Evolutionary conservation across 768 basidiomycete genomes (phyloP).

Genomic region (Rhodosporidiobolus sp.): DNA sequence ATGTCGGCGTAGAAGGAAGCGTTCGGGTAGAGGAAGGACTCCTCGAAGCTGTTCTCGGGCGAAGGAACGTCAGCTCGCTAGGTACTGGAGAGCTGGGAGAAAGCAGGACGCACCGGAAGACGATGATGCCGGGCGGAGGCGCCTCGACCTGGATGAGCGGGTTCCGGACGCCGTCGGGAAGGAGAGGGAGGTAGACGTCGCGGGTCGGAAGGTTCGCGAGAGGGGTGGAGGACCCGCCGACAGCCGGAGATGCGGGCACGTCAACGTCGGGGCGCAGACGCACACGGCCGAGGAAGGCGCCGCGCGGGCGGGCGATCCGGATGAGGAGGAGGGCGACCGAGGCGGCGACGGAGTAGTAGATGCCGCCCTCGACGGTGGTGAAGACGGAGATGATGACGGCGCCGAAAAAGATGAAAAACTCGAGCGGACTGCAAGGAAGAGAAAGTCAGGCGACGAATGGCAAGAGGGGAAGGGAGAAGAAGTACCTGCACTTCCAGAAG

Average conservation of each 20-base stretch:
- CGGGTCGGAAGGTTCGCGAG: slow-evolving; percentile 52
- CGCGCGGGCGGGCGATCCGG: slow-evolving; percentile 81
- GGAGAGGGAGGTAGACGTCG: slow-evolving; percentile 80
- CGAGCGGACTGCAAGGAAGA: slow-evolving; percentile 59
- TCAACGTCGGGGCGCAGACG: slow-evolving; percentile 53
- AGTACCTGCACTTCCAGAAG: slow-evolving; percentile 79
- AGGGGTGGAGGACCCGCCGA: not conserved
- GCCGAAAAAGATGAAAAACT: slow-evolving; percentile 50
- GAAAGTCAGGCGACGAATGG: not conserved
- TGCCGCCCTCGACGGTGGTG: slow-evolving; percentile 51
- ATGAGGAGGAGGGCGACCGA: slow-evolving; percentile 76
- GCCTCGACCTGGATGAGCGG: slow-evolving; percentile 67
- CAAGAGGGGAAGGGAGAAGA: not conserved
- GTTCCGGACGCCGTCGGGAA: slow-evolving; percentile 58
- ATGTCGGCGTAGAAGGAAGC: slow-evolving; percentile 57
- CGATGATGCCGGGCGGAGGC: slow-evolving; percentile 78
- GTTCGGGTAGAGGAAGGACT: slow-evolving; percentile 55
- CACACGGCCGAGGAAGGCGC: slow-evolving; percentile 84
- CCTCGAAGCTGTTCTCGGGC: too few relatives aligned
- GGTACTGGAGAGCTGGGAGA: not conserved
- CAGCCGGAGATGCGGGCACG: not conserved
- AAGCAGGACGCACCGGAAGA: slow-evolving; percentile 73
- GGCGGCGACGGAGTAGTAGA: slow-evolving; percentile 61
- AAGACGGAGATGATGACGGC: slow-evolving; percentile 68
- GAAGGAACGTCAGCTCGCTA: not conserved